phyloP scores from a whole-genome alignment of 2,329 filamentous ascomycete species.

The Botrytis cinerea region DNA sequence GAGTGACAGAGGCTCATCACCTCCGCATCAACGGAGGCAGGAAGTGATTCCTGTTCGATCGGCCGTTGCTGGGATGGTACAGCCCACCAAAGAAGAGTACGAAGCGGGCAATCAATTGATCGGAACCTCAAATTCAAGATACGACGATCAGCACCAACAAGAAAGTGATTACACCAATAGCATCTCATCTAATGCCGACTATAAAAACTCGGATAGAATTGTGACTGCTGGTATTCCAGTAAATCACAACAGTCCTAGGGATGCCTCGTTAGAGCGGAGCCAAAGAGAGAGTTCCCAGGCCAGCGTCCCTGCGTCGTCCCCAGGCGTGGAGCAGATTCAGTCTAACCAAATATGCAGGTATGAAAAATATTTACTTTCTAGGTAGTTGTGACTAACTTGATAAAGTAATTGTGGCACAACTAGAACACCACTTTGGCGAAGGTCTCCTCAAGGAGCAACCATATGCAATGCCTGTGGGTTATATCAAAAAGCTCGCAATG shows the following conservation, averaged over 20 bases:
- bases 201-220: conserved; percentile 27
- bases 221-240: conserved; percentile 28
- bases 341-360: conserved; percentile 73
- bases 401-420: conserved; percentile 91
- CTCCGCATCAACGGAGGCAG: conserved; percentile 29
- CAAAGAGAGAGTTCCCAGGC: conserved; percentile 31
- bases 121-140: conserved; percentile 30
- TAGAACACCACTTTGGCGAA: conserved; percentile 89
- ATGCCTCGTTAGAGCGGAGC: conserved; percentile 29
- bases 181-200: conserved; percentile 29
- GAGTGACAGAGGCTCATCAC: conserved; percentile 32
- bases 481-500: conserved; percentile 91
- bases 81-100: conserved; percentile 36
- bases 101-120: conserved; percentile 35
- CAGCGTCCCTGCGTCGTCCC: conserved; percentile 16
- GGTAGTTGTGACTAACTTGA: conserved; percentile 27
- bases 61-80: conserved; percentile 28
- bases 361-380: conserved; percentile 36
- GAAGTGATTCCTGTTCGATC: conserved; percentile 33
- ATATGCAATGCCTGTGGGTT: conserved; percentile 98
- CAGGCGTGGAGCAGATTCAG: conserved; percentile 40
- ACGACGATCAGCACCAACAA: conserved; percentile 21
- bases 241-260: conserved; percentile 30
- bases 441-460: conserved; percentile 87
- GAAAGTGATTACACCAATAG: conserved; percentile 26